Conservation (phyloP, 768 basidiomycete genomes). For the Russula ochroleuca region DNA sequence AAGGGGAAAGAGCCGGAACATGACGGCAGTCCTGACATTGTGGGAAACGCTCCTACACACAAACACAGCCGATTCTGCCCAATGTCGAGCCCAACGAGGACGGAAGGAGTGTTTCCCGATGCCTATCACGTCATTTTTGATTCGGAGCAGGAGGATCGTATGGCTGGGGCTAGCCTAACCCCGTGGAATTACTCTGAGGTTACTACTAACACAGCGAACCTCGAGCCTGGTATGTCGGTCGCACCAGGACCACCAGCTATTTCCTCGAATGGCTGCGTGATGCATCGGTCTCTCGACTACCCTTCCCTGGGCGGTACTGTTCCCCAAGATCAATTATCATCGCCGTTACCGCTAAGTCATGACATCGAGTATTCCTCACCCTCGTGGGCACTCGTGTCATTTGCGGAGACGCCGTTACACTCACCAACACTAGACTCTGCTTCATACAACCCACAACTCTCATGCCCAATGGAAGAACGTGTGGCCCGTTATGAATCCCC, state of each 20-base stretch:
- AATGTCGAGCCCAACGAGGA: not conserved
- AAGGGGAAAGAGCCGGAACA: constrained; percentile 17
- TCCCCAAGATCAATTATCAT: not conserved
- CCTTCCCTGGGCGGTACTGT: not conserved
- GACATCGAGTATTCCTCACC: not conserved
- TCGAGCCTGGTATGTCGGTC: not conserved
- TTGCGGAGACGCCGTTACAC: not conserved
- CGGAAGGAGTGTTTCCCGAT: not conserved
- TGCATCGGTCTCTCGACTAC: not conserved
- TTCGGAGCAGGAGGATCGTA: not conserved
- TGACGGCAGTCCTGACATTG: not conserved
- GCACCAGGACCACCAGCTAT: not conserved
- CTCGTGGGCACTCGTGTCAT: not conserved
- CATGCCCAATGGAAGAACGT: not conserved
- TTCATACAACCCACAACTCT: not conserved
- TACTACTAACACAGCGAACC: not conserved
- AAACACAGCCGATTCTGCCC: constrained; percentile 3
- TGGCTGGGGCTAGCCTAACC: not conserved
- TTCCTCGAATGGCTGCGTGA: not conserved
- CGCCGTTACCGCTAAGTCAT: not conserved
- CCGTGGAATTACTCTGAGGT: not conserved
- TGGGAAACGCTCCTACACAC: not conserved
- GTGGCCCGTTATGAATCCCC: not conserved
- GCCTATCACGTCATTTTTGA: not conserved
- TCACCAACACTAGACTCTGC: not conserved